phyloP scores from a whole-genome alignment of 805 yeast genomes.

The Sugiyamaella marilandica region DNA sequence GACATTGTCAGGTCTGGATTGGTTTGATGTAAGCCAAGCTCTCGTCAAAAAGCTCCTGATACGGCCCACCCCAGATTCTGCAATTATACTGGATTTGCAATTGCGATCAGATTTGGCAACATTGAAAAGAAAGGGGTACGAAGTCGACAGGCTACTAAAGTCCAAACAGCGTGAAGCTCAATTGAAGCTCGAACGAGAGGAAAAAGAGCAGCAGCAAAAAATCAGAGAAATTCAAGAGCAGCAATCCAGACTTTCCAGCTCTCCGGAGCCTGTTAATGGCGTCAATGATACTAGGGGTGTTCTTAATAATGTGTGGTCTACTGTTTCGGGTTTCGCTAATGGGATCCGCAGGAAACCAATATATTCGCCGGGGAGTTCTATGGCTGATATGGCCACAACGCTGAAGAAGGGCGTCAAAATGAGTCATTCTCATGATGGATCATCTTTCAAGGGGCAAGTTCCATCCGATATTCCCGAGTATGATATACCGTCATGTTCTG shows the following conservation, averaged over 20 bases:
- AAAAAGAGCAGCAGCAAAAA: slow-evolving; percentile 8
- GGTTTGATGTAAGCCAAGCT: slow-evolving; percentile 36
- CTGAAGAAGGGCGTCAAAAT: too few species aligned
- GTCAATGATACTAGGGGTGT: too few species aligned
- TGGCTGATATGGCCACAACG: too few species aligned
- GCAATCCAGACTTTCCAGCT: not conserved
- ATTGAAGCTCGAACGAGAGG: slow-evolving; percentile 16
- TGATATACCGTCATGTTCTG: too few species aligned
- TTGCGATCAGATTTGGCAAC: slow-evolving; percentile 28
- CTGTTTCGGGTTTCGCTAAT: too few species aligned
- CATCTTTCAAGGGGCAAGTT: too few species aligned
- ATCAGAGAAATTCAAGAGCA: not conserved
- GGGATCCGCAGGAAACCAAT: too few species aligned
- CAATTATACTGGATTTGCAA: slow-evolving; percentile 34
- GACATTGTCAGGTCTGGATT: slow-evolving; percentile 24
- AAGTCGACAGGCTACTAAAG: slow-evolving; percentile 32
- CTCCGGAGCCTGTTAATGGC: too few species aligned
- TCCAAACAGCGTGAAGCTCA: slow-evolving; percentile 12
- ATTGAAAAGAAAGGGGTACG: slow-evolving; percentile 36
- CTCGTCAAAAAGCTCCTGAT: slow-evolving; percentile 27
- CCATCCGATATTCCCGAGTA: too few species aligned
- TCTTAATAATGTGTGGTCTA: too few species aligned
- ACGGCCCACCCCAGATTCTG: slow-evolving; percentile 36
- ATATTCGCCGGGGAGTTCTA: too few species aligned
- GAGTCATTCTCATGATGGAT: too few species aligned